A percentile compares a stretch with the other conserved stretches of the same genome.
phyloP scores from a whole-genome alignment of 208 protist genomes.

The Wallacemonas sp. region DNA sequence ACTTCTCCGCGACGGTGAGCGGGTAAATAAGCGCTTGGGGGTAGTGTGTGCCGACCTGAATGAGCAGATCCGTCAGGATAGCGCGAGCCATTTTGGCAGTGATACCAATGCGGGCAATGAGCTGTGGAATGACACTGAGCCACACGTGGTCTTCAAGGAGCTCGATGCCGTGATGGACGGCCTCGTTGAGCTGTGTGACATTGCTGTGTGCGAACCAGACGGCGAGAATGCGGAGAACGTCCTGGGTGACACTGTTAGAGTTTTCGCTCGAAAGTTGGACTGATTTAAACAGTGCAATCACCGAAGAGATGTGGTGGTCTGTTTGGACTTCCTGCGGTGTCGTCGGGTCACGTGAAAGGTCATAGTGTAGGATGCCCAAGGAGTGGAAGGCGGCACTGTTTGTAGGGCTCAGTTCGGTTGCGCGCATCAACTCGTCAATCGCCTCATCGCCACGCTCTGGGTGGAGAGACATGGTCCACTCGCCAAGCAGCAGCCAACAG shows the following conservation, averaged over 20 bases:
- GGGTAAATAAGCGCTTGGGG: conserved; percentile 99
- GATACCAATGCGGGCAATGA: conserved; percentile 98
- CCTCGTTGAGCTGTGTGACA: conserved; percentile 71
- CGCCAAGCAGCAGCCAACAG: conserved; percentile 85
- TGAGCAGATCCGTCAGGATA: conserved; percentile 94
- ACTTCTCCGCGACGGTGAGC: conserved; percentile 96
- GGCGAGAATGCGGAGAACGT: conserved; percentile 98
- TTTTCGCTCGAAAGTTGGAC: conserved; percentile 75
- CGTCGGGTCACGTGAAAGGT: conserved; percentile 72
- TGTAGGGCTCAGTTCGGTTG: conserved; percentile 66
- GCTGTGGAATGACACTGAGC: conserved; percentile 99
- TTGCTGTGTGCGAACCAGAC: conserved; percentile 97
- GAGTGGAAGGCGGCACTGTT: conserved; percentile 85
- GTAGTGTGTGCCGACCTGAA: conserved; percentile 95
- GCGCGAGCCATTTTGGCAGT: conserved; percentile 78
- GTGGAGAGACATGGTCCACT: conserved; percentile 87
- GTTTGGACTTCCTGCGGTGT: conserved; percentile 56
- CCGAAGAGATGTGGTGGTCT: conserved; percentile 65
- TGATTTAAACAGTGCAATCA: conserved; percentile 80
- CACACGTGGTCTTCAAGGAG: conserved; percentile 96
- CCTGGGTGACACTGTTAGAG: conserved; percentile 91
- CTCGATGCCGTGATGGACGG: conserved; percentile 91
- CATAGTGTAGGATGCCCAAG: conserved; percentile 85
- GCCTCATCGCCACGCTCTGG: conserved; percentile 77
- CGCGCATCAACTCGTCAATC: conserved; percentile 68